Evolutionary conservation across 2,329 filamentous ascomycete genomes (phyloP).

Genomic region (Penicillium sp.): DNA sequence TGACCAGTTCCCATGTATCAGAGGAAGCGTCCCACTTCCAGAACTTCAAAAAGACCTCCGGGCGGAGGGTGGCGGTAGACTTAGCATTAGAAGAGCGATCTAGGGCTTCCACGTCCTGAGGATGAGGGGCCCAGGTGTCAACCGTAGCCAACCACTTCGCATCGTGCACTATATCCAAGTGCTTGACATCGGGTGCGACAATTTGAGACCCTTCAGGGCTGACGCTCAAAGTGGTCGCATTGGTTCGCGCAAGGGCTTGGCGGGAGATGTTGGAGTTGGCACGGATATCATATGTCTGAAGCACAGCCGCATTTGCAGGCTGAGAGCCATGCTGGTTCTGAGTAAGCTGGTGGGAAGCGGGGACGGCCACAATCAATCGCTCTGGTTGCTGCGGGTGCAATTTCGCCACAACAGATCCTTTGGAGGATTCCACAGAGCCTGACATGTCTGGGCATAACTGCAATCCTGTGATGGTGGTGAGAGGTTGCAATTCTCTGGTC

Average conservation of each 20-base stretch:
- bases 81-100: conserved; percentile 33
- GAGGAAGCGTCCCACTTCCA: conserved; percentile 66
- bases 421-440: conserved; percentile 49
- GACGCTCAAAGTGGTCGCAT: conserved; percentile 75
- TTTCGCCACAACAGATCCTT: conserved; percentile 50
- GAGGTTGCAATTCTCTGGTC: conserved; percentile 82
- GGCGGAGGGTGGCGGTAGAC: conserved; percentile 38
- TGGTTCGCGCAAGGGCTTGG: conserved; percentile 85
- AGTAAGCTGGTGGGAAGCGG: conserved; percentile 47
- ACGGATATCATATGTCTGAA: conserved; percentile 86
- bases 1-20: conserved; percentile 69
- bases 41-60: conserved; percentile 83
- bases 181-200: conserved; percentile 72
- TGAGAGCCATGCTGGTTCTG: conserved; percentile 33
- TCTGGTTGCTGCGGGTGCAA: conserved; percentile 63
- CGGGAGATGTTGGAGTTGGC: conserved; percentile 74
- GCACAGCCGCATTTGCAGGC: conserved; percentile 53
- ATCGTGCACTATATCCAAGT: conserved; percentile 72
- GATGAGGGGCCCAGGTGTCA: conserved; percentile 82
- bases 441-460: conserved; percentile 55
- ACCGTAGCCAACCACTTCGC: conserved; percentile 88
- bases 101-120: conserved; percentile 63
- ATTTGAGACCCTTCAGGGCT: conserved; percentile 70
- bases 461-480: conserved; percentile 77
- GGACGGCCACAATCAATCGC: conserved; percentile 67